Base-by-base conservation (phyloP, 1,284 basidiomycete species). In the Heterobasidion parviporum region DNA sequence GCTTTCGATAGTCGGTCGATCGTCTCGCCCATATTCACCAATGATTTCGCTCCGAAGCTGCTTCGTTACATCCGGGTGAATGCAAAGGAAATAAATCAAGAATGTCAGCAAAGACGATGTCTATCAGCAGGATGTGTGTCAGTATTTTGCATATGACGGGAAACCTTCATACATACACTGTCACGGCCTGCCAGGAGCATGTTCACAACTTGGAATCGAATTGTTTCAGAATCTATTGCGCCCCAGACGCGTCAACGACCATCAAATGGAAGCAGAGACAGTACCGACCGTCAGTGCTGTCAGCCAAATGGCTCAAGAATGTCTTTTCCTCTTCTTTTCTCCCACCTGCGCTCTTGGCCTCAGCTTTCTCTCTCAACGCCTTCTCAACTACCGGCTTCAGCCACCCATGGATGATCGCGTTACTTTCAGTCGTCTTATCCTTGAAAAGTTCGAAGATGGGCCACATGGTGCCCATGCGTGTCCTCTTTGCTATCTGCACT, bases 391-490 rank as follows among this genome's bases (percentile, higher is more conserved):
- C 70, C 1, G 85, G 85, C 62, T 85, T 79, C 10, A 87, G 62
- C 77, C 82, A 88, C 26, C 70, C 69, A 52, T 77, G 74, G 54
- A 88, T 82, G 4, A 78, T 72, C 46, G 73, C 67, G 44, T 77
- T 75, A 56, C 81, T 74, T 34, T 73, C 70, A 35, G 71, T 65
- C 33, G 80, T 82, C 64, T 76, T 81, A 64, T 86, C 82, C 33
- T 73, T 71, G 61, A 80, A 78, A 5, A 87, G 61, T 65, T 89
- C 87, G 52, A 80, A 78, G n/a, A 87, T 58, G 0, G 85, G 83
- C 87, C 87, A 89, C 43, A 82, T 71, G 53, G 75, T 70, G 9
- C 83, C 83, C 6, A 80, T 69, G 2, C 79, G 71, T 1, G 71
- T 77, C 32, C 86, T 73, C 16, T 65, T 64, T 0, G 83, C 80